Evolutionary conservation across 2,329 filamentous ascomycete genomes (phyloP).

Genomic region (Stagonosporopsis cucurbitacearum): DNA sequence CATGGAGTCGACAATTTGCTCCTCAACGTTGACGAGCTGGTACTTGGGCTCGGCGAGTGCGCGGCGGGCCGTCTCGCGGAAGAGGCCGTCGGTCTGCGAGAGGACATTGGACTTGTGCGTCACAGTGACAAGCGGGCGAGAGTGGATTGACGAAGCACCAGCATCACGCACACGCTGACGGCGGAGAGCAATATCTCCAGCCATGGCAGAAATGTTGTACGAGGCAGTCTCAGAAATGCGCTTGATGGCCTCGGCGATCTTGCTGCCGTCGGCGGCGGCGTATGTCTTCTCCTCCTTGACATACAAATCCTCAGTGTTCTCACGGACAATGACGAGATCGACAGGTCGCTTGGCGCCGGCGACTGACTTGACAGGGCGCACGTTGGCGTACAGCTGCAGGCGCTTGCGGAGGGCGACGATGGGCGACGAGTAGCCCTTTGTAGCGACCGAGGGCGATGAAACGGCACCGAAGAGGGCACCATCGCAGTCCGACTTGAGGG

Average conservation of each 20-base stretch:
- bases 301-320: conserved; percentile 98
- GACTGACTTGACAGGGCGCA: conserved; percentile 90
- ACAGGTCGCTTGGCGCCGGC: conserved; percentile 70
- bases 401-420: conserved; percentile 96
- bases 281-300: conserved; percentile 95
- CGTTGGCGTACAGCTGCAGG: conserved; percentile 95
- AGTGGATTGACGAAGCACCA: conserved; percentile 66
- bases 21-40: conserved; percentile 73
- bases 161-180: conserved; percentile 78
- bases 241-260: conserved; percentile 97
- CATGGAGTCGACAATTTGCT: conserved; percentile 99
- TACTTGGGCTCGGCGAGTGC: conserved; percentile 74
- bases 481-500: conserved; percentile 89
- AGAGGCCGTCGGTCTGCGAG: conserved; percentile 93
- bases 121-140: conserved; percentile 81
- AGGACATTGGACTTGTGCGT: conserved; percentile 99
- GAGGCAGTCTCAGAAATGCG: conserved; percentile 88
- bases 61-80: conserved; percentile 78
- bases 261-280: conserved; percentile 72
- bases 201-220: conserved; percentile 87
- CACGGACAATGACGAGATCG: conserved; percentile 96
- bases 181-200: conserved; percentile 89
- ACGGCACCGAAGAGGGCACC: conserved; percentile 97
- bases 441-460: conserved; percentile 83
- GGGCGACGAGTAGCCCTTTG: conserved; percentile 94